Evolutionary conservation across 495 filamentous ascomycete genomes (phyloP).

Genomic region (Clavariopsis aquatica): DNA sequence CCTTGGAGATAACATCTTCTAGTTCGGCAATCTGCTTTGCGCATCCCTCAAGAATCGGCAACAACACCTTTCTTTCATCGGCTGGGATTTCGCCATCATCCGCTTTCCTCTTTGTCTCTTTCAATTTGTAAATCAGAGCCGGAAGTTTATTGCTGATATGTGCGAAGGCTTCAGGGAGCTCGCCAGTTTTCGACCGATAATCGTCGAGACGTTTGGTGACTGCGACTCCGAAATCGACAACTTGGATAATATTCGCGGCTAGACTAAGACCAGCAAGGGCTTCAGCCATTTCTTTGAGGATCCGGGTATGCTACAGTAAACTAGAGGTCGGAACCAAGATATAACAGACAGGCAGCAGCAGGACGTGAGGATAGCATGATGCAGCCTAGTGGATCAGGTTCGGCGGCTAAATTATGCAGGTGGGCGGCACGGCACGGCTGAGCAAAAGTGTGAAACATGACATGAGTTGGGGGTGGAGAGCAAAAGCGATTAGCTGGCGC

Average conservation of each 20-base stretch:
- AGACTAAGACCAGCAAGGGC: slow-evolving; percentile 2
- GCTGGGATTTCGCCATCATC: neutral
- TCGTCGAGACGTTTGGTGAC: slow-evolving; percentile 9
- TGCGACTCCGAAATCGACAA: slow-evolving; percentile 14
- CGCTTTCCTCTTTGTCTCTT: neutral
- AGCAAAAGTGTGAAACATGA: neutral
- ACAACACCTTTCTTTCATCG: neutral
- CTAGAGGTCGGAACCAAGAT: neutral
- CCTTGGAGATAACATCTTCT: neutral
- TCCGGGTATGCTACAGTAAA: neutral
- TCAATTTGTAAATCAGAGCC: neutral
- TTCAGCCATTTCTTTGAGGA: neutral
- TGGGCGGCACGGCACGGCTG: neutral
- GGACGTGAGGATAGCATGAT: neutral
- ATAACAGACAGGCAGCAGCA: neutral
- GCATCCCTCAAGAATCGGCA: slow-evolving; percentile 5
- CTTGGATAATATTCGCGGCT: slow-evolving; percentile 13
- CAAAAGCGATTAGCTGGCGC: neutral
- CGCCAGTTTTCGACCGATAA: neutral
- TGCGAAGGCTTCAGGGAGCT: neutral
- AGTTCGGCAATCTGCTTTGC: slow-evolving; percentile 3
- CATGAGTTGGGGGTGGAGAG: neutral
- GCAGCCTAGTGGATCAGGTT: neutral
- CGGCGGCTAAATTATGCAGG: neutral
- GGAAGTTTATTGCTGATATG: slow-evolving; percentile 17